Percentiles rank a stretch among this genome's conserved stretches.
phyloP scores from a whole-genome alignment of 2,329 filamentous ascomycete genomes.

The Chrysoporthe deuterocubensis region DNA sequence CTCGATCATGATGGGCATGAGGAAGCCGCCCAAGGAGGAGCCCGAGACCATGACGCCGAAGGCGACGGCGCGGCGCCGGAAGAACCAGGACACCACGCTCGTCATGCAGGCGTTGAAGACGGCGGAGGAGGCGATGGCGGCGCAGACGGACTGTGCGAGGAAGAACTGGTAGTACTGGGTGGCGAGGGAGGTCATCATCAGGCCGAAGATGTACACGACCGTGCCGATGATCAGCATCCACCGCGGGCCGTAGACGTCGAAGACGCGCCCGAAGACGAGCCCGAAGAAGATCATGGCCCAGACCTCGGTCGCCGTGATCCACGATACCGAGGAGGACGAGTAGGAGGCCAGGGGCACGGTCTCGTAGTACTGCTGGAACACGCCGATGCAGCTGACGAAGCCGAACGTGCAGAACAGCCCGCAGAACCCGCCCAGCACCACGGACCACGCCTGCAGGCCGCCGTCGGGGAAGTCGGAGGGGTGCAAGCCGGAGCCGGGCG shows the following conservation, averaged over 20 bases:
- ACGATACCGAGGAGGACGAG: constrained; percentile 55
- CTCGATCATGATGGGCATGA: constrained; percentile 62
- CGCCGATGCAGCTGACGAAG: constrained; percentile 49
- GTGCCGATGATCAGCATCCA: constrained; percentile 57
- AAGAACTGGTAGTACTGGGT: constrained; percentile 46
- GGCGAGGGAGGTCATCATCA: constrained; percentile 63
- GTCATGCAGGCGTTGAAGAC: constrained; percentile 42
- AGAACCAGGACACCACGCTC: constrained; percentile 52
- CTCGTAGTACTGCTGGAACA: constrained; percentile 62
- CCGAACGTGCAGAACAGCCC: constrained; percentile 46
- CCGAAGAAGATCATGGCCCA: constrained; percentile 54
- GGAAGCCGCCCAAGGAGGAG: constrained; percentile 53
- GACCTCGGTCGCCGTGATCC: constrained; percentile 60
- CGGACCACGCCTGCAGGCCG: constrained; percentile 53
- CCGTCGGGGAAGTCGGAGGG: constrained; percentile 58
- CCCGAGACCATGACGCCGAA: constrained; percentile 54
- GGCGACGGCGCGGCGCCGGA: constrained; percentile 49
- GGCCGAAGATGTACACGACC: constrained; percentile 57
- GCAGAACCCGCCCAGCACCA: constrained; percentile 46
- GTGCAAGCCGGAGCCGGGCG: constrained; percentile 36
- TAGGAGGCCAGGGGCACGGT: constrained; percentile 50
- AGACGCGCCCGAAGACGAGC: constrained; percentile 44
- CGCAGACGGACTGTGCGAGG: constrained; percentile 42
- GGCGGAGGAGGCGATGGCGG: constrained; percentile 40
- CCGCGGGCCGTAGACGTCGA: constrained; percentile 63